A percentile compares a stretch with the other conserved stretches of the same genome.
Evolutionary conservation across 1,284 basidiomycete species (phyloP).

Genomic region (Athelia sp.): DNA sequence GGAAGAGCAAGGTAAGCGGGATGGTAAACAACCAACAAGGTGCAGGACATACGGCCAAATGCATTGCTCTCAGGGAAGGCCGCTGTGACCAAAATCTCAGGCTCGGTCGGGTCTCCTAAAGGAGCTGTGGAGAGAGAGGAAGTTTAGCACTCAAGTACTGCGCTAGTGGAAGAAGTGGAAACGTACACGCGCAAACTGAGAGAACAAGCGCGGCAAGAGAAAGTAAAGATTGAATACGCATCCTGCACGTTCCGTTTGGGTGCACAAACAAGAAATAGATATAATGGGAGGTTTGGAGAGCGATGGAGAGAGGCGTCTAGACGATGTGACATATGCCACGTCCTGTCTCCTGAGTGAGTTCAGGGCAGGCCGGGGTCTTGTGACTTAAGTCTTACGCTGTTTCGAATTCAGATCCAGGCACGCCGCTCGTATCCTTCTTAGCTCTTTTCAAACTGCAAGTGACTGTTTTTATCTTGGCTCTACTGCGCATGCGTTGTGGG

Average conservation of each 20-base stretch:
- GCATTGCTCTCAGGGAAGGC: conserved; percentile 74
- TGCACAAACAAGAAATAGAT: not conserved
- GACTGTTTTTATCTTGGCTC: too few species aligned
- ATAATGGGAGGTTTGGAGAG: too few species aligned
- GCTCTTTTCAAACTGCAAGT: too few species aligned
- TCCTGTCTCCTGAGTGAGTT: too few species aligned
- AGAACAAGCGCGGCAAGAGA: conserved; percentile 21
- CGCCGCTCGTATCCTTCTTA: too few species aligned
- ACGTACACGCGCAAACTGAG: conserved; percentile 5
- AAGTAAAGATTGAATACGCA: conserved; percentile 29
- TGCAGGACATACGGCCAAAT: conserved; percentile 75
- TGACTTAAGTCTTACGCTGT: too few species aligned
- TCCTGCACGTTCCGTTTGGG: conserved; percentile 13
- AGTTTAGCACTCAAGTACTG: not conserved
- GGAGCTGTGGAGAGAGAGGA: not conserved
- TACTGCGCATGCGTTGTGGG: too few species aligned
- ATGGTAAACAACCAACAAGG: not conserved
- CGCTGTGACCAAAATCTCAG: conserved; percentile 57
- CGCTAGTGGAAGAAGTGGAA: not conserved
- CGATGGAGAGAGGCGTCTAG: too few species aligned
- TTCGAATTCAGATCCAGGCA: too few species aligned
- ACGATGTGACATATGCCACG: not conserved
- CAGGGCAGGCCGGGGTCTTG: too few species aligned
- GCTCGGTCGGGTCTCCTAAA: conserved; percentile 24
- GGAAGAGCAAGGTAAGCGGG: conserved; percentile 10